phyloP scores from a whole-genome alignment of 306 rosid genomes.

The Calophaca sinica region DNA sequence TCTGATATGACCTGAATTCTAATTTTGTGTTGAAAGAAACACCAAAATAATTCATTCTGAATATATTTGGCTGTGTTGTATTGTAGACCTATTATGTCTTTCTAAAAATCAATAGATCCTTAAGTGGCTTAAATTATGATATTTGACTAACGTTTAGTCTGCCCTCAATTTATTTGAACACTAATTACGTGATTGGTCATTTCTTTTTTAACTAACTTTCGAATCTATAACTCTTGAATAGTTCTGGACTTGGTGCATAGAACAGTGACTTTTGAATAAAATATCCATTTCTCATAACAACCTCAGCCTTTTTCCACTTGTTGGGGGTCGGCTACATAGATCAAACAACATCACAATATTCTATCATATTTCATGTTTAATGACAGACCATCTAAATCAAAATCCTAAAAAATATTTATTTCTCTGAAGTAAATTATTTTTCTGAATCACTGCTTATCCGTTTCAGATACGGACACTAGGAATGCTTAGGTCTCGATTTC shows the following conservation, averaged over 20 bases:
- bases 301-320: not conserved
- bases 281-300: constrained; percentile 18
- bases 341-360: not conserved
- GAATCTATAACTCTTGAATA: not conserved
- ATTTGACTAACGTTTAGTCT: not conserved
- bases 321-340: not conserved
- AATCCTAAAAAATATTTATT: not conserved
- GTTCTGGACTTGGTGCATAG: not conserved
- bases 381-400: not conserved
- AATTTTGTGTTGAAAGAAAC: not conserved
- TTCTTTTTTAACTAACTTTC: not conserved
- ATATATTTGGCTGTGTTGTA: not conserved
- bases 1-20: not conserved
- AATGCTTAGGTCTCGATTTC: constrained; percentile 97
- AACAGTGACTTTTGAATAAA: constrained; percentile 18
- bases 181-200: not conserved
- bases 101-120: not conserved
- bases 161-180: not conserved
- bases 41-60: not conserved
- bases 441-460: constrained; percentile 36
- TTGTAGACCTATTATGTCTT: not conserved
- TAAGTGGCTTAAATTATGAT: not conserved
- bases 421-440: not conserved
- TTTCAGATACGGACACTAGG: constrained; percentile 95
- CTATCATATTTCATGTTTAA: not conserved